Evolutionary conservation across 441 rosid genomes (phyloP).

Genomic region (Mallotus japonicus): DNA sequence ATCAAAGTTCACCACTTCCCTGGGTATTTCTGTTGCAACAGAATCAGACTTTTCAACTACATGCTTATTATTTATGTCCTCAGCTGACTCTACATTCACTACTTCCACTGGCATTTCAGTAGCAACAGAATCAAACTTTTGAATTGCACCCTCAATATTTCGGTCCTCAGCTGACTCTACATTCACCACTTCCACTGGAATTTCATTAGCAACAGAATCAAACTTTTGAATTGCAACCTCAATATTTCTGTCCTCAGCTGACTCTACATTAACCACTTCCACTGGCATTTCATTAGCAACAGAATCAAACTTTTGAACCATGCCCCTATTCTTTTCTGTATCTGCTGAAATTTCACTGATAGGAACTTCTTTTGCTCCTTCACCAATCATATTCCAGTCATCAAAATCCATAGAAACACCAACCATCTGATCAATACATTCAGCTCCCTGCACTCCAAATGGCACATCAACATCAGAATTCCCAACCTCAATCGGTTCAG

Average conservation of each 20-base stretch:
- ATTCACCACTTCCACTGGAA: neutral
- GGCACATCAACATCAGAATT: neutral
- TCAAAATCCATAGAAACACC: constrained; percentile 13
- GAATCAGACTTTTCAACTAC: constrained; percentile 13
- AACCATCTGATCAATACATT: no score
- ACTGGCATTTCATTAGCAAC: neutral
- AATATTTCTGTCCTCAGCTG: neutral
- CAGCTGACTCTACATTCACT: constrained; percentile 10
- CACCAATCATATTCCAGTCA: neutral
- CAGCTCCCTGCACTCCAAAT: neutral
- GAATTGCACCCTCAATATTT: neutral
- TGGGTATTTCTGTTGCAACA: constrained; percentile 2
- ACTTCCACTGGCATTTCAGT: constrained; percentile 5
- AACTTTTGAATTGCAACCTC: constrained; percentile 3
- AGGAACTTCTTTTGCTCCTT: constrained; percentile 1
- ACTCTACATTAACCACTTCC: constrained; percentile 8
- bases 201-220: constrained; percentile 7
- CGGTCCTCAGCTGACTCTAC: neutral
- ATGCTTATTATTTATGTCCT: neutral
- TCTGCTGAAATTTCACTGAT: constrained; percentile 12
- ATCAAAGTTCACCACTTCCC: constrained; percentile 10
- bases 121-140: constrained; percentile 1
- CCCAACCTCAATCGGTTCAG: neutral
- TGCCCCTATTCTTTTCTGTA: constrained; percentile 2
- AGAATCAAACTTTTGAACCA: constrained; percentile 9